These are phyloP conservation scores for Pythium apleroticum DNA, from an alignment of 352 stramenopile species.

Conservation along the genomic window DNA sequence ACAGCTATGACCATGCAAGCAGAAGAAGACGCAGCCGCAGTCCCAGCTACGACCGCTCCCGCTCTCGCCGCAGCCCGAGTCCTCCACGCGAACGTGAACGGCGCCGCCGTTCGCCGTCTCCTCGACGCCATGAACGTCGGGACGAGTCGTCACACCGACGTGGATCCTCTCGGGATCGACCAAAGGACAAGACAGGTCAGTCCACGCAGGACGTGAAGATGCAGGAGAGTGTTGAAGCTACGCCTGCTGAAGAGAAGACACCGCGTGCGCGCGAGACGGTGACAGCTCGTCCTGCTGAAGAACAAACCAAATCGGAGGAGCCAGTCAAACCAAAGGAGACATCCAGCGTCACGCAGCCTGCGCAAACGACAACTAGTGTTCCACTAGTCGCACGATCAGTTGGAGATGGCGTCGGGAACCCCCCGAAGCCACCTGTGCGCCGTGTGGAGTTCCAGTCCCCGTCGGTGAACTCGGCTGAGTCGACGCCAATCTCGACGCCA, in stretches of 20 bases:
- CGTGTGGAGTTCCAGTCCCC: not conserved
- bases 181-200: not conserved
- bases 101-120: constrained; percentile 7
- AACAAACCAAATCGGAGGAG: not conserved
- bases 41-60: constrained; percentile 11
- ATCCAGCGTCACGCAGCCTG: not conserved
- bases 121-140: constrained; percentile 9
- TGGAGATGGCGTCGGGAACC: not conserved
- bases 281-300: not conserved
- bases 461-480: not conserved
- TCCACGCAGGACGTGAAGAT: not conserved
- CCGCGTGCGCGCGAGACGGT: not conserved
- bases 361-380: not conserved
- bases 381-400: not conserved
- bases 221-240: not conserved
- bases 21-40: constrained; percentile 5
- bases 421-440: not conserved
- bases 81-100: constrained; percentile 2
- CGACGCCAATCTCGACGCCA: not conserved
- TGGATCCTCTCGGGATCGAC: not conserved
- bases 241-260: not conserved
- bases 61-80: constrained; percentile 18
- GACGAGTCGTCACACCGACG: not conserved
- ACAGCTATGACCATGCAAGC: constrained; percentile 14
- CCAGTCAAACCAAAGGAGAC: no score